Base-by-base conservation (phyloP, 768 basidiomycete genomes). In the Astraeus odoratus region DNA sequence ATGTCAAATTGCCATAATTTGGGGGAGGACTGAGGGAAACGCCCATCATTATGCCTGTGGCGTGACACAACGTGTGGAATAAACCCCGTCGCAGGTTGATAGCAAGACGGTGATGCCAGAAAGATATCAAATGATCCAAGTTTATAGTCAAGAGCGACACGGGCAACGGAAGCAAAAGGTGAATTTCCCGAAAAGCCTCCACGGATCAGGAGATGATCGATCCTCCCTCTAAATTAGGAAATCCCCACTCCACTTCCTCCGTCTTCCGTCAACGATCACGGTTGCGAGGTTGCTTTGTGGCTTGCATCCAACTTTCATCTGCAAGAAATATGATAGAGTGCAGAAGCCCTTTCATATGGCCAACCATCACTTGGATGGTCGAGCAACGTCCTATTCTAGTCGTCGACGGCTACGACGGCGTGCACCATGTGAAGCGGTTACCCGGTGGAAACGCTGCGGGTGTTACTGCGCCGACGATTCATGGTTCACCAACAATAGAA, bases 201-300 rank as follows among this genome's bases (percentile, higher is more conserved):
- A 39, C 37, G 37, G 37, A 39, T 39, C 37, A 39, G 37, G 37
- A 39, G 37, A 24, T 39, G 37, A 39, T 39, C 37, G 37, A 39
- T 39, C 22, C 6, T 37, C 36, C 8, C 36, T 13, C 23, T 23
- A 13, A 39, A 25, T 23, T 23, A 23, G 25, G 37, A 23, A 39
- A 39, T 15, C 24, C 3, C 12, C 30, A 31, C 37, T 7, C 37
- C 35, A 15, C 13, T 15, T 15, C 20, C 23, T 8, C 24, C n/a
- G 19, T 13, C 37, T n/a, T 25, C 10, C 37, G 37, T 31, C 30
- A n/a, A 31, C 10, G 30, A 31, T 31, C 30, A 31, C 30, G 30
- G 30, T 31, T n/a, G 30, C n/a, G 30, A 31, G n/a, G 30, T 10
- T 29, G 27, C 27, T 29, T 29, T 29, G 27, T 29, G 27, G 27